These are phyloP conservation scores for Crithidia fasciculata DNA, from an alignment of 208 protist species.

Conservation along the genomic window DNA sequence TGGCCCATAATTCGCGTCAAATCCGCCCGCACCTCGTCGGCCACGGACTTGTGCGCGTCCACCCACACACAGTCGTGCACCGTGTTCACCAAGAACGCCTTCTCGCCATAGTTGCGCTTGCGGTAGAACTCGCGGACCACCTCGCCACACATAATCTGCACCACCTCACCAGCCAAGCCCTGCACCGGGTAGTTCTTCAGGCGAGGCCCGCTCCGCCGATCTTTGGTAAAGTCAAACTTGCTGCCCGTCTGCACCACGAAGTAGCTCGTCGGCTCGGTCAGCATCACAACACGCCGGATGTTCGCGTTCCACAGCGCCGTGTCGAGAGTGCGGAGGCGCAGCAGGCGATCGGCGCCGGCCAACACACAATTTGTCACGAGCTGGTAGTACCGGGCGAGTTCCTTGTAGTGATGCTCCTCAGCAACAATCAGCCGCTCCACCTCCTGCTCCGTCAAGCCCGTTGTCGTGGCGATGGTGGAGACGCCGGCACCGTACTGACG, in stretches of 20 bases:
- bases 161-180: constrained; percentile 89
- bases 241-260: constrained; percentile 88
- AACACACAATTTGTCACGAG: constrained; percentile 84
- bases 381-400: constrained; percentile 78
- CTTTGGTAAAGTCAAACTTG: constrained; percentile 89
- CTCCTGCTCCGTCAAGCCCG: constrained; percentile 85
- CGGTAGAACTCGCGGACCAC: constrained; percentile 84
- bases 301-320: constrained; percentile 57
- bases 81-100: constrained; percentile 90
- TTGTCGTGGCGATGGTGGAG: constrained; percentile 82
- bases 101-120: constrained; percentile 74
- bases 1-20: constrained; percentile 71
- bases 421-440: constrained; percentile 85
- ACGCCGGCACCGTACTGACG: constrained; percentile 90
- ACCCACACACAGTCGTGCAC: constrained; percentile 94
- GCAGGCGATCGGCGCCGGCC: constrained; percentile 70
- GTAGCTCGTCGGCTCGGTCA: constrained; percentile 86
- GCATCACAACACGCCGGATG: constrained; percentile 73
- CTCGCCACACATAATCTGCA: constrained; percentile 90
- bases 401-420: constrained; percentile 89
- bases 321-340: constrained; percentile 81
- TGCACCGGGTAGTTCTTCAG: constrained; percentile 94
- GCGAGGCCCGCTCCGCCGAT: constrained; percentile 76
- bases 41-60: constrained; percentile 82
- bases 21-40: constrained; percentile 76